Conservation (phyloP, 371 early-diverging fungal genomes). For the Mucor ambiguus region DNA sequence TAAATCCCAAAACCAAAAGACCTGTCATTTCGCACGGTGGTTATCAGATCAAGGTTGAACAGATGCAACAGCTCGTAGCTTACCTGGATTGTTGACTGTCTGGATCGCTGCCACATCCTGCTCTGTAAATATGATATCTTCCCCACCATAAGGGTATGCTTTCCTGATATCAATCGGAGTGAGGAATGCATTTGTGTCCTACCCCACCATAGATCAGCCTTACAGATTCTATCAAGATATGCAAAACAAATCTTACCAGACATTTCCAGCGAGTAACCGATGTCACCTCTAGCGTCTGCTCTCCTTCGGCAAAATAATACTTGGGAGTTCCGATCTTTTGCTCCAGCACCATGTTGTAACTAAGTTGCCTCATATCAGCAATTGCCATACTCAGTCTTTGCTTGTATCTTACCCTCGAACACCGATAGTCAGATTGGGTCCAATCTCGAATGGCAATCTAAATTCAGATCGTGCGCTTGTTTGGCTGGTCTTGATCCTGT, state of each 20-base stretch:
- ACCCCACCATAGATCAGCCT: constrained; percentile 9
- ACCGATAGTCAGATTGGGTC: constrained; percentile 9
- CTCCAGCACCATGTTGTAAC: constrained; percentile 42
- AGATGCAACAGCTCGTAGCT: not conserved
- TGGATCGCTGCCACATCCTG: constrained; percentile 57
- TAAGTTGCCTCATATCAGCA: not conserved
- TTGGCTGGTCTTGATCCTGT: constrained; percentile 3
- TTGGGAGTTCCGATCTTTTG: constrained; percentile 45
- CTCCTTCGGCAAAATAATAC: constrained; percentile 52
- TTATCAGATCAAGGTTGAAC: not conserved
- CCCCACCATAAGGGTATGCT: constrained; percentile 60
- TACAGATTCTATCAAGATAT: constrained; percentile 2
- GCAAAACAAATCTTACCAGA: constrained; percentile 25
- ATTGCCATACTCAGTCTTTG: not conserved
- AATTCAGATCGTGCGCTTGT: constrained; percentile 15
- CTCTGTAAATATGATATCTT: constrained; percentile 59
- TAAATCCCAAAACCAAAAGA: constrained; percentile 70
- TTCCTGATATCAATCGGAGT: constrained; percentile 58
- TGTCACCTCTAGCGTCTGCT: constrained; percentile 56
- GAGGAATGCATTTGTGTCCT: constrained; percentile 57
- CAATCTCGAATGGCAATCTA: constrained; percentile 19
- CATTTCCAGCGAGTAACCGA: constrained; percentile 61
- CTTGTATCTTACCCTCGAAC: constrained; percentile 7
- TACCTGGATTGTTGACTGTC: constrained; percentile 57
- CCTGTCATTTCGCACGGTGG: constrained; percentile 35